phyloP scores from a whole-genome alignment of 179 eudicot genomes.

The Actinidia polygama region DNA sequence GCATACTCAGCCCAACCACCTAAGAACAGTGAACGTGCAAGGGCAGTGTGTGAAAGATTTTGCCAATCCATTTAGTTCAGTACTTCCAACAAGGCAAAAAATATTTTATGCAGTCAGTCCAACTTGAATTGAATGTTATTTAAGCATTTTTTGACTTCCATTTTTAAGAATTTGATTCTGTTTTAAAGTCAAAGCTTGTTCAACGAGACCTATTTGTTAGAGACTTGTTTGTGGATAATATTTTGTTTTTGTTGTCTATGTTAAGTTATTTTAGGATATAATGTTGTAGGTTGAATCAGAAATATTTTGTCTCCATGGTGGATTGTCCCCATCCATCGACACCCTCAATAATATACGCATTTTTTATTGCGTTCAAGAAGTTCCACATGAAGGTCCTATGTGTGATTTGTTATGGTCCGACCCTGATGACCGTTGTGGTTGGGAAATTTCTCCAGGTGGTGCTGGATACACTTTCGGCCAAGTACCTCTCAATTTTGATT shows the following conservation, averaged over 20 bases:
- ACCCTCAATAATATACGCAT: conserved; percentile 89
- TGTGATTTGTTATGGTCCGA: conserved; percentile 99
- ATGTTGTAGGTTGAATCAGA: conserved; percentile 82
- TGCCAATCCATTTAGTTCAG: neutral
- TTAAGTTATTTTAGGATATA: neutral
- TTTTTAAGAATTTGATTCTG: neutral
- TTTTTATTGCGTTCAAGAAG: conserved; percentile 99
- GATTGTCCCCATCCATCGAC: conserved; percentile 93
- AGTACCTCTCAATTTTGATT: conserved; percentile 32
- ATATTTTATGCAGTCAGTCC: neutral
- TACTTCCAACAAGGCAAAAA: neutral
- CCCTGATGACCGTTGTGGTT: conserved; percentile 97
- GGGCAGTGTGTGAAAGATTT: neutral
- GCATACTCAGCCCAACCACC: neutral
- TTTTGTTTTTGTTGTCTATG: neutral
- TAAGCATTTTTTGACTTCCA: neutral
- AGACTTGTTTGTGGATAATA: neutral
- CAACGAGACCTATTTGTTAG: neutral
- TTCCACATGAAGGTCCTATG: conserved; percentile 99
- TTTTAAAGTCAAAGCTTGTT: neutral
- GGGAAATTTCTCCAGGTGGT: conserved; percentile 99
- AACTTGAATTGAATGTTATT: neutral
- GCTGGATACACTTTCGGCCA: conserved; percentile 99
- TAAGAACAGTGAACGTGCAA: neutral
- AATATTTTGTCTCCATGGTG: conserved; percentile 96